Conservation (phyloP, 2,329 filamentous ascomycete species). For the Arthrinium phaeospermum region DNA sequence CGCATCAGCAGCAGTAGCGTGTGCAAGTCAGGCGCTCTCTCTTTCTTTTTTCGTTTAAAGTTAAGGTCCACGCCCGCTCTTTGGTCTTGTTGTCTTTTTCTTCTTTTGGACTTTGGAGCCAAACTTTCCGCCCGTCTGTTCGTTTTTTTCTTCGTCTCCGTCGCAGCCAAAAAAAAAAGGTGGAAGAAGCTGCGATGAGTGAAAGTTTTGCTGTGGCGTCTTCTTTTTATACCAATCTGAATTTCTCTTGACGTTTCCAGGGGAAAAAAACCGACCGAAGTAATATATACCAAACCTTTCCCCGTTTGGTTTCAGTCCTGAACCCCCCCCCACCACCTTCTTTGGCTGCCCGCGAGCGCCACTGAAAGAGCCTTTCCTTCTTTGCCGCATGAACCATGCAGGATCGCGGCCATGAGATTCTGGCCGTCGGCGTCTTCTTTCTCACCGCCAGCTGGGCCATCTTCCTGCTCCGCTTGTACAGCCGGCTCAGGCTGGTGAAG, state of each 20-base stretch:
- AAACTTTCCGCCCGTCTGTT: neutral
- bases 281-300: neutral
- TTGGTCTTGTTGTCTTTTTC: no score
- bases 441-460: conserved; percentile 5
- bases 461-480: conserved; percentile 1
- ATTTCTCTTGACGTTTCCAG: neutral
- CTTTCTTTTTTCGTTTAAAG: neutral
- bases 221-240: neutral
- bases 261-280: neutral
- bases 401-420: neutral
- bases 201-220: neutral
- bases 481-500: neutral
- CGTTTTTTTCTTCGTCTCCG: no score
- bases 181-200: neutral
- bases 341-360: conserved; percentile 8
- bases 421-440: conserved; percentile 9
- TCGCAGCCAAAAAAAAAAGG: neutral
- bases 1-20: neutral
- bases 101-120: neutral
- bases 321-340: neutral
- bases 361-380: neutral
- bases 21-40: neutral
- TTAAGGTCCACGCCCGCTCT: neutral
- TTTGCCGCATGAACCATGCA: neutral
- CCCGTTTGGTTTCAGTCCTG: neutral